Evolutionary conservation across 768 basidiomycete genomes (phyloP), one percentile per base, ranked within the genome.

Genomic region (Rhizopogon vinicolor): DNA sequence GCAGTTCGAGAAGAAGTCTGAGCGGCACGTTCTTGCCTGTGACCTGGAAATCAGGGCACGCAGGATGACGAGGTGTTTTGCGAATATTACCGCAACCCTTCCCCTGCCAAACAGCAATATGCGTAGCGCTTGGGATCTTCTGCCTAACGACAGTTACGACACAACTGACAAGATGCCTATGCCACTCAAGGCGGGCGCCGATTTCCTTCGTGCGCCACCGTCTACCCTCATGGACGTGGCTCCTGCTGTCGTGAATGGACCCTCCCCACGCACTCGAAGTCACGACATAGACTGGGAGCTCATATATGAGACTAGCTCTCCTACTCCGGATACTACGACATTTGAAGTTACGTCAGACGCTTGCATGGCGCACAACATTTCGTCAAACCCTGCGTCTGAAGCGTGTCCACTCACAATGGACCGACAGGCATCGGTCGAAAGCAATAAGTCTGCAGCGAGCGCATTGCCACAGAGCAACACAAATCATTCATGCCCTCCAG

Each of bases 141-240:
- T 68, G 31, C 69, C 69, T n/a, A 70, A 70, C 18, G 10, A n/a
- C n/a, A n/a, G n/a, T n/a, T n/a, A n/a, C n/a, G n/a, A 46, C 7
- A 70, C 13, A 5, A 18, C 46, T 28, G 48, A 59, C 13, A 37
- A 44, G 49, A 28, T 60, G n/a, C 41, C 64, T 4, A 44, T 56
- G 51, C 55, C 52, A 2, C 42, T 55, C 50, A 53, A 55, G 44
- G 43, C 54, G 2, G 44, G n/a, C 9, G 5, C 28, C 29, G 14
- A 41, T 10, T 51, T 44, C 42, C 58, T 41, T 37, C 57, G 28
- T 18, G 58, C 56, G 14, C 63, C 68, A 33, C 66, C 64, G 8
- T 58, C 62, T 12, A 68, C 63, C 14, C 63, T 67, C 39, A 53
- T 53, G 2, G 50, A 31, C 18, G 10, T 35, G 3, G 33, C 41